phyloP scores from a whole-genome alignment of 306 rosid species.

The Quercus variabilis region DNA sequence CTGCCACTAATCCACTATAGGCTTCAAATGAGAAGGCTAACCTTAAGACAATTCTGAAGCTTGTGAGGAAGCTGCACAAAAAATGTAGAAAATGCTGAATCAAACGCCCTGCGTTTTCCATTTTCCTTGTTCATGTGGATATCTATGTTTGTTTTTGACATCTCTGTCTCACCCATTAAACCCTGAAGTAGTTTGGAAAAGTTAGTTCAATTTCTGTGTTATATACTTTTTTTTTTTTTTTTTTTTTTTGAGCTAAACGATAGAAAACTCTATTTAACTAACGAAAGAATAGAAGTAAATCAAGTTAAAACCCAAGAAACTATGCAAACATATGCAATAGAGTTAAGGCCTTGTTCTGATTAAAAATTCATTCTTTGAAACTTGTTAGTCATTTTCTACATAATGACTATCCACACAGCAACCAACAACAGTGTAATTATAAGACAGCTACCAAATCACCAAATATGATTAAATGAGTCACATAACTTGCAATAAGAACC shows the following conservation, averaged over 20 bases:
- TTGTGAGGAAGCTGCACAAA: conserved; percentile 64
- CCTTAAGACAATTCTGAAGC: conserved; percentile 73
- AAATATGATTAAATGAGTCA: not conserved
- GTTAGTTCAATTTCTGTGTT: not conserved
- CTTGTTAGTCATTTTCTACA: not conserved
- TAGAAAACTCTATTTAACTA: too few relatives aligned
- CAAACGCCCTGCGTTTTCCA: conserved; percentile 34
- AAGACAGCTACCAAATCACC: not conserved
- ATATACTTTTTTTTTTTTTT: too few relatives aligned
- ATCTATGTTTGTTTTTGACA: conserved; percentile 31
- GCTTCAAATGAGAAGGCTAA: conserved; percentile 15
- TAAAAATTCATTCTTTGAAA: not conserved
- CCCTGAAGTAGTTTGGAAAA: conserved; percentile 30
- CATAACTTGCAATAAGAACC: not conserved
- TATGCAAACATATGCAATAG: not conserved
- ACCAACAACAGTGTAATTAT: not conserved
- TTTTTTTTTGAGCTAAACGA: too few relatives aligned
- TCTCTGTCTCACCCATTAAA: conserved; percentile 55
- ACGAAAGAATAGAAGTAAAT: too few relatives aligned
- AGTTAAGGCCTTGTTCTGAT: not conserved
- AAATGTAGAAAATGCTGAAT: conserved; percentile 51
- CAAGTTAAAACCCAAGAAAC: too few relatives aligned
- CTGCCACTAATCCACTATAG: conserved; percentile 6
- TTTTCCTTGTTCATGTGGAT: conserved; percentile 37
- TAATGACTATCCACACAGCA: not conserved